Conservation (phyloP, 495 filamentous ascomycete species). For the Aspergillus bridgeri region DNA sequence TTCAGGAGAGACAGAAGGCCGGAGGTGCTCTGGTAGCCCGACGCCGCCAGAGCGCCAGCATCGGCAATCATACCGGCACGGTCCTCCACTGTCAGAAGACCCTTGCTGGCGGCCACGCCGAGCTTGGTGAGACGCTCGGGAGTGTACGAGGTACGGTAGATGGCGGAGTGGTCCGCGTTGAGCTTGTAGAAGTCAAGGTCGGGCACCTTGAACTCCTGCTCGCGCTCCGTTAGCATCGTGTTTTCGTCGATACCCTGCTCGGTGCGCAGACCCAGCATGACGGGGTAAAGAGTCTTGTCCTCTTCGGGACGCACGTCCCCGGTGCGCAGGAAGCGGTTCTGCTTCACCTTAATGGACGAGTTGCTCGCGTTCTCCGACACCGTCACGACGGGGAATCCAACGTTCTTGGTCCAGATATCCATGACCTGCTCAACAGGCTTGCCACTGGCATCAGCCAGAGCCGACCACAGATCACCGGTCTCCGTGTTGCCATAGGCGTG, state of each 20-base stretch:
- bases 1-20: constrained; percentile 81
- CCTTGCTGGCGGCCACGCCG: constrained; percentile 74
- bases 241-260: constrained; percentile 56
- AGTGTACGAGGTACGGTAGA: constrained; percentile 63
- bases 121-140: constrained; percentile 60
- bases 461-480: constrained; percentile 88
- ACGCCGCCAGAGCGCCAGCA: constrained; percentile 83
- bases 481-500: constrained; percentile 75
- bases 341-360: constrained; percentile 54
- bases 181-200: constrained; percentile 65
- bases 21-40: constrained; percentile 91
- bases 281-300: constrained; percentile 67
- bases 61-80: constrained; percentile 95
- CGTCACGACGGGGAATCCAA: constrained; percentile 62
- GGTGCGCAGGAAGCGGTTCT: constrained; percentile 66
- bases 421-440: constrained; percentile 77
- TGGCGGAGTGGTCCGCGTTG: constrained; percentile 63
- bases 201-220: constrained; percentile 65
- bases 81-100: constrained; percentile 87
- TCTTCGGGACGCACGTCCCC: constrained; percentile 65
- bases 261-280: constrained; percentile 58
- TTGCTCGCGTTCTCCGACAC: constrained; percentile 51
- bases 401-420: constrained; percentile 67
- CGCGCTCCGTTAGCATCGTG: constrained; percentile 65
- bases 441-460: constrained; percentile 84